phyloP scores from a whole-genome alignment of 2,329 filamentous ascomycete genomes.

The Colletotrichum karsti region DNA sequence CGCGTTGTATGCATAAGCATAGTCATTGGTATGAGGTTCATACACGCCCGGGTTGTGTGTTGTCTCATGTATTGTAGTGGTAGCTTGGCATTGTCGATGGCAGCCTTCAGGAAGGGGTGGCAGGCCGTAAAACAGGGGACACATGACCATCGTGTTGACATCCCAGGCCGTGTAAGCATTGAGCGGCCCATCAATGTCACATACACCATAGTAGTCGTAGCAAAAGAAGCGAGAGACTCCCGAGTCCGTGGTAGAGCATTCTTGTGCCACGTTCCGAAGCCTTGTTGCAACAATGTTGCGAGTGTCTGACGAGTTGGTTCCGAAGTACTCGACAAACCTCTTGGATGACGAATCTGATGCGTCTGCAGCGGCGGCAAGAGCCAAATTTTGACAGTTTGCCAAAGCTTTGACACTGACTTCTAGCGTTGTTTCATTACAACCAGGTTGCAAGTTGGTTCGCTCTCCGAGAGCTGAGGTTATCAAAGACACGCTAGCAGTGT shows the following conservation, averaged over 20 bases:
- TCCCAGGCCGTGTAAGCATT: slow-evolving; percentile 32
- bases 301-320: slow-evolving; percentile 30
- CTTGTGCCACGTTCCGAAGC: slow-evolving; percentile 29
- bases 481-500: background rate
- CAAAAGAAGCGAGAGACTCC: slow-evolving; percentile 30
- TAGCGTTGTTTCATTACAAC: background rate
- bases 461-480: slow-evolving; percentile 4
- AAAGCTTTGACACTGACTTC: slow-evolving; percentile 23
- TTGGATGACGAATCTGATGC: slow-evolving; percentile 28
- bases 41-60: slow-evolving; percentile 33
- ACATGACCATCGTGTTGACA: slow-evolving; percentile 31
- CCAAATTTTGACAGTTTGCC: slow-evolving; percentile 30
- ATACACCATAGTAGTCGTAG: slow-evolving; percentile 31
- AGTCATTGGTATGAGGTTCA: slow-evolving; percentile 31
- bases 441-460: slow-evolving; percentile 20
- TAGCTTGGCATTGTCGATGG: slow-evolving; percentile 32
- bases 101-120: slow-evolving; percentile 29
- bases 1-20: slow-evolving; percentile 31
- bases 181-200: slow-evolving; percentile 30
- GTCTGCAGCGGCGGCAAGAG: slow-evolving; percentile 31
- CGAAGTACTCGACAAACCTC: slow-evolving; percentile 35
- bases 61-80: slow-evolving; percentile 34
- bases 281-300: slow-evolving; percentile 29
- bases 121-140: slow-evolving; percentile 32
- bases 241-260: slow-evolving; percentile 30